Base-by-base conservation (phyloP, 257 asterid species). In the Solanum chmielewskii region DNA sequence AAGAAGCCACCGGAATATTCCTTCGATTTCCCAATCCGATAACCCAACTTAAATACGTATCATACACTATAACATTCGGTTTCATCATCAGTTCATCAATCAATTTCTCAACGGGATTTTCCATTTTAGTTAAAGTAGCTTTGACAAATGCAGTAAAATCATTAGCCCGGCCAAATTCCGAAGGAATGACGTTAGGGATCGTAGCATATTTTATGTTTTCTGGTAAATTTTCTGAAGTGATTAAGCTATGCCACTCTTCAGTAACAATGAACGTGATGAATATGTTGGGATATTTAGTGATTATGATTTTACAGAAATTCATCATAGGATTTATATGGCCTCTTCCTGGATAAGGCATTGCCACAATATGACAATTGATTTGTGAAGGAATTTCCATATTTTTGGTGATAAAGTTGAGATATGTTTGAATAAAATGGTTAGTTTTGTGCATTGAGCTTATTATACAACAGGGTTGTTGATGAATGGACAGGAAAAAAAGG, bases 321-420 rank as follows among this genome's bases (percentile, higher is more conserved):
- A 86, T 71, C 88, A 90, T 90, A 9, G 94, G 96, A 91, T 96
- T 95, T 87, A 96, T 90, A 93, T 96, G 99, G 42, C 98, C 97
- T 35, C 99, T 84, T 47, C 98, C 99, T 62, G 99, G 99, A 75
- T 92, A 94, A 0, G 99, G 98, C 11, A 94, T 91, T 41, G 96
- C 98, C 42, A 96, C 93, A 87, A 92, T 92, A 89, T 92, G 97
- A 87, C 90, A 87, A 5, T 75, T 59, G 25, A 21, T 69, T 84
- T 80, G n/a, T 80, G 85, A 49, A 80, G 85, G 0, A 2, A 25
- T 44, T 49, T 49, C 21, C 85, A 80, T 80, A 33, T 37, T 7
- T 11, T 84, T 11, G 90, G 87, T 18, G 1, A 78, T 44, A 0
- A 45, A 47, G 3, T 7, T 47, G 16, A 80, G 15, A 80, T 20